phyloP scores from a whole-genome alignment of 495 filamentous ascomycete species.

The Penicillium cosmopolitanum region DNA sequence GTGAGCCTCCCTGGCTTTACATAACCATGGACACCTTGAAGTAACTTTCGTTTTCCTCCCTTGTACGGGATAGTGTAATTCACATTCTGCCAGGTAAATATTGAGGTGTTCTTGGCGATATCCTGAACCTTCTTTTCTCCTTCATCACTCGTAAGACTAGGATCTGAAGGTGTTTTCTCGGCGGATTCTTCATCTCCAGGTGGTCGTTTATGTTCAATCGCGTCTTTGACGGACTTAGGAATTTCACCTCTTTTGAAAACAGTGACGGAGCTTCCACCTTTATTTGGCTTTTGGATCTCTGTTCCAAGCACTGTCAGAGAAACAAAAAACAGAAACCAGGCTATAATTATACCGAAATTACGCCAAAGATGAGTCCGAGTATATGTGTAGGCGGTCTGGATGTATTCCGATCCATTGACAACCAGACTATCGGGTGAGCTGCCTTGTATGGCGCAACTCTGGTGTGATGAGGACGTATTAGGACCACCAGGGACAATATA shows the following conservation, averaged over 20 bases:
- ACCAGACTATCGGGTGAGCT: conserved; percentile 50
- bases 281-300: conserved; percentile 71
- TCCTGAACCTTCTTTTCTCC: conserved; percentile 35
- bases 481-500: conserved; percentile 66
- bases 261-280: conserved; percentile 70
- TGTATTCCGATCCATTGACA: conserved; percentile 59
- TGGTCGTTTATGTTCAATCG: conserved; percentile 35
- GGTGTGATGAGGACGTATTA: conserved; percentile 55
- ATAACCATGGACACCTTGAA: conserved; percentile 69
- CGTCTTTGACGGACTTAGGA: conserved; percentile 55
- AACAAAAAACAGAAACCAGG: conserved; percentile 59
- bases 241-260: conserved; percentile 67
- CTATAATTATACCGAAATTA: conserved; percentile 63
- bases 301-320: conserved; percentile 63
- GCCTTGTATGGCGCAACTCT: conserved; percentile 65
- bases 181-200: conserved; percentile 54
- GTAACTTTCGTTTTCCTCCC: conserved; percentile 58
- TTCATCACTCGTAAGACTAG: conserved; percentile 30
- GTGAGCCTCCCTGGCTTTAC: conserved; percentile 73
- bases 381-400: conserved; percentile 57
- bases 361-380: conserved; percentile 62
- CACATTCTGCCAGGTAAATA: conserved; percentile 81
- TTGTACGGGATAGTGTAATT: conserved; percentile 73
- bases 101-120: conserved; percentile 60
- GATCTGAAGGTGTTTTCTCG: conserved; percentile 27